Conservation (phyloP, 1,139 yeast genomes). For the Yamadazyma epiphylla region DNA sequence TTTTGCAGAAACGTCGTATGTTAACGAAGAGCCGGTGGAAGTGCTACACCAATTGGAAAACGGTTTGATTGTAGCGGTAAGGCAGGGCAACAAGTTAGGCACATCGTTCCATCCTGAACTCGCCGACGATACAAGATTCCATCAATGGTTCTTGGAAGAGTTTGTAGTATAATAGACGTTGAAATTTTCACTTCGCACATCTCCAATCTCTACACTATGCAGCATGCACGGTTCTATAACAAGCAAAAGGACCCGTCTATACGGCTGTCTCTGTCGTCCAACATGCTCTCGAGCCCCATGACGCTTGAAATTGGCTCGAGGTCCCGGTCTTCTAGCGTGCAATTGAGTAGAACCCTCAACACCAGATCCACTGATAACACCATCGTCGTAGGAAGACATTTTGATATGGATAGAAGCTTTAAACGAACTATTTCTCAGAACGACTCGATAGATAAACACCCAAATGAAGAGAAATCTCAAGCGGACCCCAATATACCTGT, state of each 20-base stretch:
- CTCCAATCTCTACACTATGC: too few relatives aligned
- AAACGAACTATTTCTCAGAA: constrained; percentile 7
- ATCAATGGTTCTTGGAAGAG: constrained; percentile 65
- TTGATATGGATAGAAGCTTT: constrained; percentile 8
- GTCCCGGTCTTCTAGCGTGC: constrained; percentile 13
- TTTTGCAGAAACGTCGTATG: constrained; percentile 22
- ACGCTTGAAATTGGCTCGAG: constrained; percentile 2
- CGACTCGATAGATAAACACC: constrained; percentile 8
- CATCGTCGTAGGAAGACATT: constrained; percentile 12
- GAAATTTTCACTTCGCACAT: too few relatives aligned
- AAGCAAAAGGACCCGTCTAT: constrained; percentile 1
- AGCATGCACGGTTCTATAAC: constrained; percentile 8
- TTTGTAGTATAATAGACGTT: too few relatives aligned
- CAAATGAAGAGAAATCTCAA: not conserved
- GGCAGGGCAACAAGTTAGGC: constrained; percentile 65
- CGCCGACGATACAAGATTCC: constrained; percentile 56
- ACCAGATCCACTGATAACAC: constrained; percentile 12
- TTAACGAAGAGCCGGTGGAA: constrained; percentile 32
- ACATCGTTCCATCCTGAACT: constrained; percentile 85
- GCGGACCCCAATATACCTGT: constrained; percentile 22
- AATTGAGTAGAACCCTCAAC: constrained; percentile 6
- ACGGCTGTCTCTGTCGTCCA: not conserved
- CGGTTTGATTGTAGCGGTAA: constrained; percentile 64
- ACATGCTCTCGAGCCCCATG: too few relatives aligned
- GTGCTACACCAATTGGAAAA: constrained; percentile 37